These are phyloP conservation scores for Aureobasidium sp. DNA, from an alignment of 2,329 filamentous ascomycete species.

Conservation along the genomic window DNA sequence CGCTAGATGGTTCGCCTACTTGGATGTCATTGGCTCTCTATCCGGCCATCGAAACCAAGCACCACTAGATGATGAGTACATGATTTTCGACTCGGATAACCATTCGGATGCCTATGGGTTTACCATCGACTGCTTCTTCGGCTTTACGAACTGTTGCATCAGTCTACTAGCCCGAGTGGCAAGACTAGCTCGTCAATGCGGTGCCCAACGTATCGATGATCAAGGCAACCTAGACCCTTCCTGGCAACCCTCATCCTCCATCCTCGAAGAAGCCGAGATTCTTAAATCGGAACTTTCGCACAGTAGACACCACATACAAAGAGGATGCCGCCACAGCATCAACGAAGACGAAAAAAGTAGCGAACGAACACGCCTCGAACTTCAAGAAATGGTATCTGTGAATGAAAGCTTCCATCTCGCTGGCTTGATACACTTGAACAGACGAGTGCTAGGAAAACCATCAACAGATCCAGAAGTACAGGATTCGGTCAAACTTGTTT, in stretches of 20 bases:
- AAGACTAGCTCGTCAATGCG: constrained; percentile 60
- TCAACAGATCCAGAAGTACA: constrained; percentile 53
- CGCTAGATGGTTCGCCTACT: constrained; percentile 73
- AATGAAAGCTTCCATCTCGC: constrained; percentile 77
- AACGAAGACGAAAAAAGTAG: constrained; percentile 30
- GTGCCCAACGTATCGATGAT: constrained; percentile 52
- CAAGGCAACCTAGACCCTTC: constrained; percentile 41
- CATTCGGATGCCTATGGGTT: constrained; percentile 51
- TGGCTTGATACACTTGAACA: constrained; percentile 64
- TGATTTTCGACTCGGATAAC: constrained; percentile 39
- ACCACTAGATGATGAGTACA: constrained; percentile 34
- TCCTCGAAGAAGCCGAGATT: constrained; percentile 47
- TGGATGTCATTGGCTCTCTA: constrained; percentile 69
- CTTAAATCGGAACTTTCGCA: constrained; percentile 55
- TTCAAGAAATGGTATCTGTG: constrained; percentile 57
- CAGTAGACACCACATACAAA: constrained; percentile 35
- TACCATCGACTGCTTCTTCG: constrained; percentile 71
- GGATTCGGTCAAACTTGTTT: constrained; percentile 52
- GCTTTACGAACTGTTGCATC: constrained; percentile 65
- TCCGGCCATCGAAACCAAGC: constrained; percentile 43
- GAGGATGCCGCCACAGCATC: constrained; percentile 30
- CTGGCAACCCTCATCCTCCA: constrained; percentile 51
- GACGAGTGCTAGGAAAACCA: constrained; percentile 58
- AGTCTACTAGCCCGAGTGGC: constrained; percentile 64
- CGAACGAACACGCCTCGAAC: constrained; percentile 22